Evolutionary conservation across 768 basidiomycete genomes (phyloP).

Genomic region (Vishniacozyma victoriae): DNA sequence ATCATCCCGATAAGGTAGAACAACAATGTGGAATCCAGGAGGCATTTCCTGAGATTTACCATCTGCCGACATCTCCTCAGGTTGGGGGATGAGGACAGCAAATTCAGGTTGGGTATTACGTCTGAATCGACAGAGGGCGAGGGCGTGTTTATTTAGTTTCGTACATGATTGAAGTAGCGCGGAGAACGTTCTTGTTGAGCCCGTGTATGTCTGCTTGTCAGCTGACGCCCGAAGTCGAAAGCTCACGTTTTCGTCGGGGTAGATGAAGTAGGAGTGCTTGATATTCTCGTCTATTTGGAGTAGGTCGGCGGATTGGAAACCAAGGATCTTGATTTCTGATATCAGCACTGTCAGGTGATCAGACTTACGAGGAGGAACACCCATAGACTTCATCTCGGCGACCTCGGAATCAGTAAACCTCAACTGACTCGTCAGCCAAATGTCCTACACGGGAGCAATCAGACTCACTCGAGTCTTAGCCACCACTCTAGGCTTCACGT

Average conservation of each 20-base stretch:
- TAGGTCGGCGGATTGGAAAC: constrained; percentile 70
- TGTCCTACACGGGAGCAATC: not conserved
- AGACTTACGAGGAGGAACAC: constrained; percentile 63
- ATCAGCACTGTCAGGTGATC: not conserved
- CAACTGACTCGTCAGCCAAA: constrained; percentile 58
- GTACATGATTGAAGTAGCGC: constrained; percentile 78
- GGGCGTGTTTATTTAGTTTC: constrained; percentile 71
- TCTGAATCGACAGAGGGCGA: constrained; percentile 66
- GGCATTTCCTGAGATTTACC: constrained; percentile 72
- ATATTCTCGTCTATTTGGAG: constrained; percentile 81
- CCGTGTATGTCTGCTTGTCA: constrained; percentile 56
- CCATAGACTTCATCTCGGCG: constrained; percentile 72
- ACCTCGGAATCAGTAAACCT: constrained; percentile 82
- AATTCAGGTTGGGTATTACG: constrained; percentile 70
- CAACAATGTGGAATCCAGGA: constrained; percentile 85
- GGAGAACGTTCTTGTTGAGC: constrained; percentile 85
- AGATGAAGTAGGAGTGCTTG: constrained; percentile 84
- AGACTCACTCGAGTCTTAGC: constrained; percentile 38
- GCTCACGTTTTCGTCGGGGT: constrained; percentile 80
- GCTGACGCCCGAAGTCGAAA: too few species aligned
- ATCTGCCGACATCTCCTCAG: constrained; percentile 59
- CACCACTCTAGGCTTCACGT: constrained; percentile 21
- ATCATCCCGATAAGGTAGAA: constrained; percentile 91
- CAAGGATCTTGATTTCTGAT: constrained; percentile 82
- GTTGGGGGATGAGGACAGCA: constrained; percentile 73